Evolutionary conservation across 306 rosid genomes (phyloP), one percentile per base, ranked within the genome.

Genomic region (Cercis canadensis): DNA sequence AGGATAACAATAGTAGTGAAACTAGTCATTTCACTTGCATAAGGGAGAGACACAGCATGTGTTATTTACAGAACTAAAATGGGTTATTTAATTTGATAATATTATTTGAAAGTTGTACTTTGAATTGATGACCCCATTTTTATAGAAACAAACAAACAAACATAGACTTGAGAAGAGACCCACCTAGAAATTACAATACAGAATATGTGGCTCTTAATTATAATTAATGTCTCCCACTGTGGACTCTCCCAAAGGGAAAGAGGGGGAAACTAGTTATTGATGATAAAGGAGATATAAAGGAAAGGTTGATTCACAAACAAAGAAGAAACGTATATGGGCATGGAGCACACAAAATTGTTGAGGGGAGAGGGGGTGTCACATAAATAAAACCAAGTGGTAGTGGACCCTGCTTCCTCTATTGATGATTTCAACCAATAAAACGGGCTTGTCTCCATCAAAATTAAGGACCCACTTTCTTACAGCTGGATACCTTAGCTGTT

Each of bases 401-500:
- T 62, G 80, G 83, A 60, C 76, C 84, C 68, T 50, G 9, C 57
- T 60, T 59, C 55, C 34, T 19, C 40, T 41, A 64, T 81, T 72
- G 75, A 72, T 62, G 64, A 60, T 53, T 21, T 78, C 58, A 36
- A 72, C 77, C 83, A 67, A 71, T 44, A 81, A 69, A 83, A 70
- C 11, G 55, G 75, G 72, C 29, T 50, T 43, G 71, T 72, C 74
- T 53, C 53, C 84, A 62, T 67, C 57, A 68, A 24, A 45, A 33
- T 32, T 1, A 71, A 62, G 82, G 66, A 5, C 77, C 84, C 65
- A 73, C 50, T 57, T 65, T 14, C 59, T 75, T 82, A 64, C 87
- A 80, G 78, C 79, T 65, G 43, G 43, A 37, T 37, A 8, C 55
- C 80, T 87, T 81, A 85, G 88, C 90, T 83, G 88, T 81, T 85